Base-by-base conservation (phyloP, 495 filamentous ascomycete genomes). In the Hypoxylon trugodes region DNA sequence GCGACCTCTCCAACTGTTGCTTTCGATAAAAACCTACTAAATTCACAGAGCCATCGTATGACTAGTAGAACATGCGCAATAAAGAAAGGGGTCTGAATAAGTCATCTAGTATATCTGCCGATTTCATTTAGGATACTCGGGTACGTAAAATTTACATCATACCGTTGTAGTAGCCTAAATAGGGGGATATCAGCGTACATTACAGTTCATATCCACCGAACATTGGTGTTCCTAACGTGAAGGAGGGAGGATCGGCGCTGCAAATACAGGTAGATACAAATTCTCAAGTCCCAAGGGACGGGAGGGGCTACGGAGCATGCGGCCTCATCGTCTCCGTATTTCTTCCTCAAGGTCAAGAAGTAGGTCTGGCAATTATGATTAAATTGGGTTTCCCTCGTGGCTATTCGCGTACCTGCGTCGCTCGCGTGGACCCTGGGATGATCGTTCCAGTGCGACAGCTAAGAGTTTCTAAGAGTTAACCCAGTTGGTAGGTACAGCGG, bases 341-440 rank as follows among this genome's bases (percentile, higher is more conserved):
- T 51, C 26, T 55, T 48, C 9, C 21, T 6, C 18, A 13, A 15
- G 25, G 30, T 16, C 41, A 43, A 47, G 25, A 21, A 6, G 37
- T 45, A 51, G 30, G 37, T 12, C 51, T n/a, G 54, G 54, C 26
- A 50, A 60, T 43, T 46, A 54, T 59, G 19, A 65, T 55, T 59
- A 60, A 38, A 66, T 56, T 60, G 16, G 10, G 43, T 49, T 41
- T 66, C 50, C 55, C 62, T 66, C 62, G 49, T 59, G 62, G 62
- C 49, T 50, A 50, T 37, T 59, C 45, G 50, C 51, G 43, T 66
- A 59, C 49, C 56, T 60, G 56, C 62, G 45, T 66, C 22, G 56
- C 62, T 66, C 56, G 56, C 50, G 56, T 60, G 62, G 56, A 37
- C 36, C 6, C 50, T 12, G 50, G 50, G 57, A 51, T 37, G 32